These are phyloP conservation scores for Golubevia pallescens DNA, from an alignment of 1,284 basidiomycete species.

Conservation along the genomic window DNA sequence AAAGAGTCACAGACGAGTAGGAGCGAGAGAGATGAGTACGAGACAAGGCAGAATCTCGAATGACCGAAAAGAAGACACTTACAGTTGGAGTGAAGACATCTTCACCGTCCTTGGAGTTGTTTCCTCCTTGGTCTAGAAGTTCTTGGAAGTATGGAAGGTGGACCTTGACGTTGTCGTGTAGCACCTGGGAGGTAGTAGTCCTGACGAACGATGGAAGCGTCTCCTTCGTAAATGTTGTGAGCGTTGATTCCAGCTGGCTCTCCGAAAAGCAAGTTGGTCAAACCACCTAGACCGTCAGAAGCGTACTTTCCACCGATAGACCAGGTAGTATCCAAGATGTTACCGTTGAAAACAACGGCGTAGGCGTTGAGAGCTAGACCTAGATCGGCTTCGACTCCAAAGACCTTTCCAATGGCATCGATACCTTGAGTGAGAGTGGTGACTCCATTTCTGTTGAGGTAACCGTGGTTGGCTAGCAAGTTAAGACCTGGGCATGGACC, in stretches of 20 bases:
- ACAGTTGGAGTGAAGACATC: slow-evolving; percentile 26
- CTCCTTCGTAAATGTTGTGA: slow-evolving; percentile 42
- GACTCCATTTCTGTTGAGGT: slow-evolving; percentile 37
- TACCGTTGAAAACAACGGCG: slow-evolving; percentile 42
- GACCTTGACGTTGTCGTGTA: slow-evolving; percentile 21
- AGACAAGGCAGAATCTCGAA: neutral
- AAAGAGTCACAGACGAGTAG: too few relatives aligned
- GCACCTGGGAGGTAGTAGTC: slow-evolving; percentile 37
- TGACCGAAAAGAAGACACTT: neutral
- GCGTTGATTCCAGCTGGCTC: slow-evolving; percentile 34
- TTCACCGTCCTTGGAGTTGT: slow-evolving; percentile 25
- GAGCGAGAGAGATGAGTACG: too few relatives aligned
- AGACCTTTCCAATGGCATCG: slow-evolving; percentile 34
- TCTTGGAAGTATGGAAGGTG: slow-evolving; percentile 40
- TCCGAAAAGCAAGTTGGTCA: slow-evolving; percentile 26
- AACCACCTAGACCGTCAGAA: slow-evolving; percentile 21
- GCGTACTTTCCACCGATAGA: slow-evolving; percentile 36
- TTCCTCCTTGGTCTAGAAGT: slow-evolving; percentile 31
- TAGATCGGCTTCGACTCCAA: slow-evolving; percentile 31
- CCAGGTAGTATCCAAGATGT: slow-evolving; percentile 36
- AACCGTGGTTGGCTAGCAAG: slow-evolving; percentile 39
- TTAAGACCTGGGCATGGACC: slow-evolving; percentile 44
- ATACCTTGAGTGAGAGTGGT: slow-evolving; percentile 30
- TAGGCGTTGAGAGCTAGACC: slow-evolving; percentile 31
- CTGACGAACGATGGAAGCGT: slow-evolving; percentile 34